Evolutionary conservation across 352 stramenopile genomes (phyloP), one percentile per base, ranked within the genome.

Genomic region (Albugo candida): DNA sequence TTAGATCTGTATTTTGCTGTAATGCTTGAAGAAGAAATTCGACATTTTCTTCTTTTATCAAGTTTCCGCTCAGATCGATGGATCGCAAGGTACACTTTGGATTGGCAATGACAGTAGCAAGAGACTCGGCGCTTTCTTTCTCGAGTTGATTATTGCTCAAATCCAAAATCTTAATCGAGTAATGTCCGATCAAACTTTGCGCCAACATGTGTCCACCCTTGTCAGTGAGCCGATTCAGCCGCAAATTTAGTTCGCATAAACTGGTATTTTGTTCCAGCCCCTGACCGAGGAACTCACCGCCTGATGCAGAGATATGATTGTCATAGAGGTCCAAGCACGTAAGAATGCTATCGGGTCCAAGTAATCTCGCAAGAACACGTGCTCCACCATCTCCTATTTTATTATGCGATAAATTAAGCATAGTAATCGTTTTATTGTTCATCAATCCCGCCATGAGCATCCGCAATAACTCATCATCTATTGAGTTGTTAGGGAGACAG

Each of bases 401-500:
- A 58, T 97, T 97, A 64, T 97, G 88, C n/a, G 80, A 92, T 1
- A 97, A 52, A 63, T 97, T 86, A 11, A 96, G 67, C 31, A 86
- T 79, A 8, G 86, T 96, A 48, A 97, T 92, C 11, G 83, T 96
- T 21, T 56, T 69, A 64, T 94, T 95, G 42, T 93, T 83, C 35
- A 94, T 74, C 17, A 97, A 63, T 0, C 88, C 88, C 2, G 82
- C 92, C 81, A 96, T 95, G 36, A 97, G 57, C 80, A 96, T 94
- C 13, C 82, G 76, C 47, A 97, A 60, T 47, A 96, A 51, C 48
- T 97, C 82, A 54, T 96, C 86, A 52, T 97, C 84, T 10, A 96
- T 65, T 24, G 95, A 58, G 55, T 95, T 96, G 50, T 79, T 77
- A 36, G 70, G 66, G 10, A 97, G 57, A 55, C 72, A 73, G 1